Base-by-base conservation (phyloP, 2,329 filamentous ascomycete species). In the Venturia effusa region DNA sequence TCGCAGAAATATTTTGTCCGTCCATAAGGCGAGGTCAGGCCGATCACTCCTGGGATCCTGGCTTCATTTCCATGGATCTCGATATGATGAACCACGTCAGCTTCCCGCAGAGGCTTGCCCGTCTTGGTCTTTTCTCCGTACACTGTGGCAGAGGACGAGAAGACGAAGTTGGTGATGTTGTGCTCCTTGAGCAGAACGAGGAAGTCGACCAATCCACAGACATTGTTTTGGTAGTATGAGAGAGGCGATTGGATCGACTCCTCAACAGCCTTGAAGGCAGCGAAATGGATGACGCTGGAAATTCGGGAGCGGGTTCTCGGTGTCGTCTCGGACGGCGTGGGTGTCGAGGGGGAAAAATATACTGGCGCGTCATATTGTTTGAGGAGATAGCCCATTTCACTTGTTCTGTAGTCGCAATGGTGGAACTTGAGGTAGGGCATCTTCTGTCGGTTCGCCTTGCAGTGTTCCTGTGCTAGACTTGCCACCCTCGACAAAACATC, bases 1-100 rank as follows among this genome's bases (percentile, higher is more conserved):
- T 88, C 86, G 66, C 83, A 84, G 74, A 88, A 85, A 77, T 84
- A 88, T 72, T 88, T 88, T 1, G 84, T 84, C 62, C 85, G 79
- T 24, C 84, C 85, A 69, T 88, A 88, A 1, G 85, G 85, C 68
- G 83, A 86, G 17, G 84, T 86, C 64, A 88, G 78, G 13, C 84
- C 83, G 17, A 79, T 76, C 39, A 78, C 81, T 15, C 83, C 83
- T 10, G 80, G 76, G 2, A 74, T 62, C 4, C 80, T 81, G 45
- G 77, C 71, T 59, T 80, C 76, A 45, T 73, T 68, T 34, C 30
- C 51, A 11, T 57, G 51, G 5, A 34, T 34, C 30, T 57, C 30
- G 19, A 30, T 32, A 34, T 57, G 51, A 17, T 57, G 51, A 34
- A 57, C 51, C 30, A 57, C 27, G 22, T 57, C 51, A n/a, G 51